Evolutionary conservation across 169 alveolate genomes (phyloP), one percentile per base, ranked within the genome.

Genomic region (Cryptosporidium sp.): DNA sequence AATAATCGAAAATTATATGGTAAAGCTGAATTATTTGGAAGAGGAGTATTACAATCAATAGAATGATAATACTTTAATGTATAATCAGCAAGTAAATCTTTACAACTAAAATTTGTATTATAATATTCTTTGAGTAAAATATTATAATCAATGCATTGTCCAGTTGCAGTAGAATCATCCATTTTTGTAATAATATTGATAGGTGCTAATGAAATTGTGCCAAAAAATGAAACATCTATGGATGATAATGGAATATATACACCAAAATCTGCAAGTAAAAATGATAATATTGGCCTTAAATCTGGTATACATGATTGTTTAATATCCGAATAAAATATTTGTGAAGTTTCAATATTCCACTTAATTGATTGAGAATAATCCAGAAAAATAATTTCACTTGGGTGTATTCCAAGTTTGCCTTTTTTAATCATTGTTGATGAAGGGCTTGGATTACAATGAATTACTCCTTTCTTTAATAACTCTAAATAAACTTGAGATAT

Each of bases 381-480:
- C 7, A 80, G 45, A 42, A 80, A 26, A 14, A 61, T 62, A 8
- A 80, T 80, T 16, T 80, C 89, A 23, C 29, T 67, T n/a, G 89
- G 89, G 45, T 80, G 42, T 14, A 62, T 80, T 26, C 89, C 89
- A 8, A 80, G 60, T 23, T 26, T 80, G 0, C 89, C 89, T 44
- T 29, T 80, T 44, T 51, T 80, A n/a, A 80, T 62, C 89, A 80
- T 80, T 4, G 62, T 80, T 37, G 89, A 80, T 26, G 89, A 80
- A 16, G 89, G 89, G 45, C 89, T 80, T 18, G 75, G 72, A 16
- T 80, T 80, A 39, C 89, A 80, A 44, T 80, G 89, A 10, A 80
- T 62, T 39, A 80, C 51, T 65, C 89, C 89, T 62, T 80, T 80
- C 33, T 80, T 80, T 29, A 80, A 26, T 42, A 80, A 62, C 18